Base-by-base conservation (phyloP, 345 rosid species). In the Arabidopsis suecica region DNA sequence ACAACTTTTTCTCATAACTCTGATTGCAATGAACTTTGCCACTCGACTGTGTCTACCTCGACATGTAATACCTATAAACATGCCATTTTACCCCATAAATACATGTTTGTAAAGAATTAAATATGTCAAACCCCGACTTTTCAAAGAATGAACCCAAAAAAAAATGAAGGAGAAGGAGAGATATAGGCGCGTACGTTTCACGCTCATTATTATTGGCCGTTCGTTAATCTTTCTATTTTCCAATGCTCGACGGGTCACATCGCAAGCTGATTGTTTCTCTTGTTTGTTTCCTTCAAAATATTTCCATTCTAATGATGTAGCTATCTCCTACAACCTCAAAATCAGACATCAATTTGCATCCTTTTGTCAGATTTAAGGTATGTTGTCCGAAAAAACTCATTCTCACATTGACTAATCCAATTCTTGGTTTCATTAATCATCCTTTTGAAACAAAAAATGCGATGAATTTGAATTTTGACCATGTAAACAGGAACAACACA, bases 191-290 rank as follows among this genome's bases (percentile, higher is more conserved):
- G 72, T 67, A 18, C 10, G 45, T 49, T 38, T 20, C 53, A 75
- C 68, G 25, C 28, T 49, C 61, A 8, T 37, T 2, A 3, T 36
- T 57, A 67, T 45, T 66, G 11, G 38, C 73, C 57, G 51, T 58
- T 37, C 9, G 9, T 66, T 51, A 1, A n/a, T 57, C 30, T 36
- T 57, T 66, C 34, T 58, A 18, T 74, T 74, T 67, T 28, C 38
- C 61, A 56, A 65, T 34, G 58, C 65, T n/a, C 14, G 32, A 28
- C 32, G 33, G 76, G 69, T 72, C 76, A 48, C 65, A 51, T 73
- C 64, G 36, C 36, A 65, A n/a, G 20, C 47, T 33, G 44, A 42
- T 41, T 44, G 64, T 62, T 61, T 50, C 54, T 72, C 34, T 18
- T 42, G 5, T 8, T 11, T 56, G 5, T 65, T 58, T 57, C 41